Base-by-base conservation (phyloP, 2,329 filamentous ascomycete species). In the Cryoendolithus antarcticus region DNA sequence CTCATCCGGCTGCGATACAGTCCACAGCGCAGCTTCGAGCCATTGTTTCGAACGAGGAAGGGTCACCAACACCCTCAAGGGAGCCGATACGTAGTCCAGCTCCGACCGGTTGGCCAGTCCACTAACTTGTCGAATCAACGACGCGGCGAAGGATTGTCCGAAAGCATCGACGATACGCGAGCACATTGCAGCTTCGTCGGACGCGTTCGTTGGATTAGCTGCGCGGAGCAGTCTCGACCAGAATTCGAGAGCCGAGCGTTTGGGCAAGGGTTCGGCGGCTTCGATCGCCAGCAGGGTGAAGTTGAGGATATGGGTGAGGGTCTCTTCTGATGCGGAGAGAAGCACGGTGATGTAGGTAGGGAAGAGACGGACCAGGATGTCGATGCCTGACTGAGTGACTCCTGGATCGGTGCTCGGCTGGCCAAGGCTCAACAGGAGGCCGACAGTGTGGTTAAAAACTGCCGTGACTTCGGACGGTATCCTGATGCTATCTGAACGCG, bases 261-360 rank as follows among this genome's bases (percentile, higher is more conserved):
- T 93, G 0, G 83, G 81, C 7, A 93, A 63, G 1, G 81, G 77
- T 43, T 91, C 83, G 24, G 70, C 75, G 9, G 79, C 80, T 32
- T 78, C 71, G 5, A 93, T 62, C 6, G 83, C 77, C 49, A 75
- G 72, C 9, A 91, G 63, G 0, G 77, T 73, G 51, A 89, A 88
- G 38, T 78, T 62, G 51, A 93, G 81, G 44, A 86, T 71, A 48
- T 70, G 75, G 42, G 81, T 75, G 1, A 81, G 66, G 7, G 70
- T 66, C 1, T 71, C 67, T 7, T 68, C 57, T 3, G 75, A 67
- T 37, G 78, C 70, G 6, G 75, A 61, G 35, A 85, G 68, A 4
- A 89, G 62, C 6, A 80, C 66, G n/a, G 67, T 62, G 0, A 77
- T 67, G 41, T 77, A 72, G 40, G 72, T 75, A 7, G 67, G 66